Percentiles rank a stretch among this genome's conserved stretches.
These are phyloP conservation scores for Protomyces pachydermus DNA, from an alignment of 1,139 yeast species.

Conservation along the genomic window DNA sequence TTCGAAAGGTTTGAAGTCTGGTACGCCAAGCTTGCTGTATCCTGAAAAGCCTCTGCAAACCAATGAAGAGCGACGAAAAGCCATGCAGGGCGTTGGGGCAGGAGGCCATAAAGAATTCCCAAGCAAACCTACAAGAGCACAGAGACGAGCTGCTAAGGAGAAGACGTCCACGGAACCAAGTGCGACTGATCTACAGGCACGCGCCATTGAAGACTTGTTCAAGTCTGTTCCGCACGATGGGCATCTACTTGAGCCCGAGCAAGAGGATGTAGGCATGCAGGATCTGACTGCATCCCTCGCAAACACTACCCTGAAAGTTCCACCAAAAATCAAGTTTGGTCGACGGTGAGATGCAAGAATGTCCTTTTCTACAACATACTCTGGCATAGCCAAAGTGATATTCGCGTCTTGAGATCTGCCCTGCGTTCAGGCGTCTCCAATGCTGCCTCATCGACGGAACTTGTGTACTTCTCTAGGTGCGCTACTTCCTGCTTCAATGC, in stretches of 20 bases:
- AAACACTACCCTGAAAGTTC: not conserved
- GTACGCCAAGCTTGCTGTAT: slow-evolving; percentile 10
- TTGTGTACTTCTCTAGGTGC: slow-evolving; percentile 46
- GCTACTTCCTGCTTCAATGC: slow-evolving; percentile 61
- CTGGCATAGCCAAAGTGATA: slow-evolving; percentile 22
- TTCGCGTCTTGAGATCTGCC: slow-evolving; percentile 24
- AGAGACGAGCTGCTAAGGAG: not conserved
- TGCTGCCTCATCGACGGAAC: slow-evolving; percentile 26
- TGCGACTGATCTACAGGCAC: not conserved
- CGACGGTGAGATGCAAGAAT: not conserved
- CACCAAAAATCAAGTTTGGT: not conserved
- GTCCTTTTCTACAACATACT: slow-evolving; percentile 5
- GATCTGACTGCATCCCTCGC: not conserved
- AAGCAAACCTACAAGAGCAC: not conserved
- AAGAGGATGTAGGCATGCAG: not conserved
- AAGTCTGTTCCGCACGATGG: not conserved
- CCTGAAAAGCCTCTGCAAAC: not conserved
- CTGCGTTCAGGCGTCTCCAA: slow-evolving; percentile 19
- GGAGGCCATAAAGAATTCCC: not conserved
- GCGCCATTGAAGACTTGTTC: not conserved
- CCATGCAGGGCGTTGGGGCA: no score
- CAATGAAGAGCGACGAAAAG: not conserved
- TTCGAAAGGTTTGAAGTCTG: not conserved
- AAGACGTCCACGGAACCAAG: not conserved
- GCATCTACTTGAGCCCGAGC: no score